Base-by-base conservation (phyloP, 495 filamentous ascomycete species). In the Mytilinidion resinicola region DNA sequence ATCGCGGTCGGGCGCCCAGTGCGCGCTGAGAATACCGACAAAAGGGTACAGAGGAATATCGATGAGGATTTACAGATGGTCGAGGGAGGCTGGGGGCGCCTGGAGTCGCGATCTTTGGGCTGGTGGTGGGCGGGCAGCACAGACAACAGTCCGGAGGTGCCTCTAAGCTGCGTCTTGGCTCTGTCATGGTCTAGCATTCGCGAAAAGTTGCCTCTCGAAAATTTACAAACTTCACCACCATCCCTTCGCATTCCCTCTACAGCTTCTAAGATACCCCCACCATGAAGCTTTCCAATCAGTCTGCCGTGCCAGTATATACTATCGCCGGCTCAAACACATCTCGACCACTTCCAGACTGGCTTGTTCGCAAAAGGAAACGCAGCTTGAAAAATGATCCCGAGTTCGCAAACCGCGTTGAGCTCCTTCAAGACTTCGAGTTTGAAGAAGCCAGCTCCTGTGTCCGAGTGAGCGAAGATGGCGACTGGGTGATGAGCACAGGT, bases 401-500 rank as follows among this genome's bases (percentile, higher is more conserved):
- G 63, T 96, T 88, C 74, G 85, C 90, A 54, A 95, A 90, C 69
- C 87, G 93, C 51, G 86, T 99, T 57, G 95, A 99, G 71, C 77
- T 99, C 49, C 78, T 99, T 21, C 95, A 99, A 67, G 92, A 97
- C 67, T 99, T 99, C 69, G 91, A 95, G 66, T 99, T 97, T 61
- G 93, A 97, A 67, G 95, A 99, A 72, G 91, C 95, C n/a, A 96
- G 91, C 69, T 82, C 85, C 46, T 96, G 92, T 69, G 80, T 99
- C 47, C 78, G 90, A 36, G 87, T 90, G 35, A 95, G 89, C 69
- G 93, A 96, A 56, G 95, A 99, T 81, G 91, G 92, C 37, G 85
- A 97, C 67, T 99, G 93, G 89, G 89, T 96, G 9, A 95, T 97
- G 88, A 95, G 90, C 64, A 95, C 92, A 62, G 93, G 92, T 80